Evolutionary conservation across 2,329 filamentous ascomycete species (phyloP).

Genomic region (Teratosphaeria destructans): DNA sequence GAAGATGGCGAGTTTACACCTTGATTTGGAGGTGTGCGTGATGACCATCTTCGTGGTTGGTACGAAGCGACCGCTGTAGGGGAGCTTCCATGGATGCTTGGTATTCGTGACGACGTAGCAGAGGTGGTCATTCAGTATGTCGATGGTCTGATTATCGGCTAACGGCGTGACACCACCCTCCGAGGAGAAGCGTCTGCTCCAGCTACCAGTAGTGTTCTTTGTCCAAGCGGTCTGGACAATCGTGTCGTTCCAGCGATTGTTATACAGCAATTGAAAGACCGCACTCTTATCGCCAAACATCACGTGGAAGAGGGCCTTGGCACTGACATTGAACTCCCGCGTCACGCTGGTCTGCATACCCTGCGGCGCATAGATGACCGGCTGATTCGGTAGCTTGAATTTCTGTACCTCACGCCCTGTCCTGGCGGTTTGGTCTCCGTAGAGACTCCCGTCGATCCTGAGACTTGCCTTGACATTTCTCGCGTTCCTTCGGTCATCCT

Average conservation of each 20-base stretch:
- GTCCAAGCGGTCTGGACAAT: slow-evolving; percentile 84
- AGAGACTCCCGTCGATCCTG: slow-evolving; percentile 52
- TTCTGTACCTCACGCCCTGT: slow-evolving; percentile 48
- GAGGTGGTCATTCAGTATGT: slow-evolving; percentile 48
- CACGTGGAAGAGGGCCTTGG: slow-evolving; percentile 91
- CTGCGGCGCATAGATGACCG: slow-evolving; percentile 74
- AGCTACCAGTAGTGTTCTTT: slow-evolving; percentile 37
- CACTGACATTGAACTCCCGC: slow-evolving; percentile 77
- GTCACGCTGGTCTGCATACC: slow-evolving; percentile 65
- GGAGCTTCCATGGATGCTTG: slow-evolving; percentile 70
- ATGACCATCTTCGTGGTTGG: slow-evolving; percentile 87
- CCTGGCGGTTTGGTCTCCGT: slow-evolving; percentile 32
- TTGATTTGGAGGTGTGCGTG: slow-evolving; percentile 83
- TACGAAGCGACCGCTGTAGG: slow-evolving; percentile 59
- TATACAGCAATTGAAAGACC: slow-evolving; percentile 83
- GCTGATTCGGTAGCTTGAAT: slow-evolving; percentile 69
- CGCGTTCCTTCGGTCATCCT: slow-evolving; percentile 16
- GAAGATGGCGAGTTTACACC: slow-evolving; percentile 82
- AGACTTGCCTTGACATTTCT: slow-evolving; percentile 48
- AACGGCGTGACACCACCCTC: slow-evolving; percentile 33
- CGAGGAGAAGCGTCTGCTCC: slow-evolving; percentile 55
- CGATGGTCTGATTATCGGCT: slow-evolving; percentile 76
- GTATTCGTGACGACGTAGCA: slow-evolving; percentile 58
- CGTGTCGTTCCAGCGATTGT: slow-evolving; percentile 64
- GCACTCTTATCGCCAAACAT: slow-evolving; percentile 94